Conservation (phyloP, 208 protist genomes). For the Trypanosomatidae sp. region DNA sequence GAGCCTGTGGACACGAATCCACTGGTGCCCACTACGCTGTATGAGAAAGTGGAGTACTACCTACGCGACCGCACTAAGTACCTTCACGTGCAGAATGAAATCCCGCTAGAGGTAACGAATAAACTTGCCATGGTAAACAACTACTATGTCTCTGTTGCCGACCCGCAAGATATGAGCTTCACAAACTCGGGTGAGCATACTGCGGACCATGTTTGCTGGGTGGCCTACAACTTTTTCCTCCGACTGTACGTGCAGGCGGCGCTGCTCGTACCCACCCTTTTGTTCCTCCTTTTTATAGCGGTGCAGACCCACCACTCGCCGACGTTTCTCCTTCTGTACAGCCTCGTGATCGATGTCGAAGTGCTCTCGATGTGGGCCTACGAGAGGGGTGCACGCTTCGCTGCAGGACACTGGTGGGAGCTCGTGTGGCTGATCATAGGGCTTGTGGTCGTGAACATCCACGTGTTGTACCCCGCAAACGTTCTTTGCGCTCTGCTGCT, state of each 20-base stretch:
- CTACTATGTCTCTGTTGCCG: slow-evolving; percentile 59
- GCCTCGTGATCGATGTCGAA: slow-evolving; percentile 17
- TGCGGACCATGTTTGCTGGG: background rate
- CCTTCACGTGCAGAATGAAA: slow-evolving; percentile 30
- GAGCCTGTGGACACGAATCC: slow-evolving; percentile 10
- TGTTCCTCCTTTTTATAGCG: slow-evolving; percentile 33
- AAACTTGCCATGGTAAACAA: slow-evolving; percentile 38
- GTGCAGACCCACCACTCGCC: slow-evolving; percentile 17
- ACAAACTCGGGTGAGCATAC: slow-evolving; percentile 14
- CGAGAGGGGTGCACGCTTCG: slow-evolving; percentile 22
- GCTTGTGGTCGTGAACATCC: slow-evolving; percentile 2
- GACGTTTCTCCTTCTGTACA: slow-evolving; percentile 32
- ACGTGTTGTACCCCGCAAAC: slow-evolving; percentile 14
- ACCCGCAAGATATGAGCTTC: slow-evolving; percentile 38
- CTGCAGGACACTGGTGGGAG: slow-evolving; percentile 23
- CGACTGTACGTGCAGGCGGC: slow-evolving; percentile 35
- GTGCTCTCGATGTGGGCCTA: slow-evolving; percentile 31
- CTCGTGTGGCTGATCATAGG: slow-evolving; percentile 6
- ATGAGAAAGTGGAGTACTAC: slow-evolving; percentile 25
- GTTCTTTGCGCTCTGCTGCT: slow-evolving; percentile 24
- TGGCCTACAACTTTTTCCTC: slow-evolving; percentile 26
- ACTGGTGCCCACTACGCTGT: slow-evolving; percentile 11
- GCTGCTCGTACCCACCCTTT: slow-evolving; percentile 33
- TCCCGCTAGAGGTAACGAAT: slow-evolving; percentile 31
- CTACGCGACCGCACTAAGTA: slow-evolving; percentile 33